phyloP scores from a whole-genome alignment of 2,329 filamentous ascomycete genomes.

The Ophiostoma tasmaniense region DNA sequence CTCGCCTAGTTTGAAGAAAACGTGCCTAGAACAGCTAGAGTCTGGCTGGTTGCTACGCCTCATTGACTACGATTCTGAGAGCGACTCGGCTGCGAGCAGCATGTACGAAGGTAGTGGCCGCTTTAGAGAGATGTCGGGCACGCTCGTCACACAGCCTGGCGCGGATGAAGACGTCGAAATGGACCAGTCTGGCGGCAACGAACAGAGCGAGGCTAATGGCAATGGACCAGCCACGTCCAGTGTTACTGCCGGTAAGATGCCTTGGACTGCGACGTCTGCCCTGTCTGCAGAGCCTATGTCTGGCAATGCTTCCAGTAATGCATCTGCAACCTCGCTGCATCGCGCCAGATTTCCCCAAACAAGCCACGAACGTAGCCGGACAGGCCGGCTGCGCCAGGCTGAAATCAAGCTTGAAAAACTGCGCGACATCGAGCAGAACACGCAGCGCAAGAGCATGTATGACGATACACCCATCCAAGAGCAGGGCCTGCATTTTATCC shows the following conservation, averaged over 20 bases:
- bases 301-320: neutral
- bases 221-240: neutral
- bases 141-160: conserved; percentile 27
- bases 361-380: conserved; percentile 25
- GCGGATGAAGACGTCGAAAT: conserved; percentile 52
- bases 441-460: conserved; percentile 57
- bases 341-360: conserved; percentile 18
- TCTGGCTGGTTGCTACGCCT: conserved; percentile 73
- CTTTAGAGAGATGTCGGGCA: conserved; percentile 21
- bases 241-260: neutral
- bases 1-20: conserved; percentile 62
- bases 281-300: neutral
- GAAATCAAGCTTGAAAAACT: conserved; percentile 43
- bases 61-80: conserved; percentile 56
- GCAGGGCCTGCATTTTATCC: conserved; percentile 79
- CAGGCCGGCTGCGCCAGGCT: conserved; percentile 39
- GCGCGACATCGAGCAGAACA: conserved; percentile 60
- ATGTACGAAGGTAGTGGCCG: neutral
- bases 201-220: conserved; percentile 12
- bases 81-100: conserved; percentile 34
- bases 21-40: conserved; percentile 67
- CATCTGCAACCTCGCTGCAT: conserved; percentile 18
- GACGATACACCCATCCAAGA: conserved; percentile 84
- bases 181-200: conserved; percentile 30
- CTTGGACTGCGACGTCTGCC: neutral